Evolutionary conservation across 140 eudicot species (phyloP), one percentile per base, ranked within the genome.

Genomic region (Ambrosia hybrid): DNA sequence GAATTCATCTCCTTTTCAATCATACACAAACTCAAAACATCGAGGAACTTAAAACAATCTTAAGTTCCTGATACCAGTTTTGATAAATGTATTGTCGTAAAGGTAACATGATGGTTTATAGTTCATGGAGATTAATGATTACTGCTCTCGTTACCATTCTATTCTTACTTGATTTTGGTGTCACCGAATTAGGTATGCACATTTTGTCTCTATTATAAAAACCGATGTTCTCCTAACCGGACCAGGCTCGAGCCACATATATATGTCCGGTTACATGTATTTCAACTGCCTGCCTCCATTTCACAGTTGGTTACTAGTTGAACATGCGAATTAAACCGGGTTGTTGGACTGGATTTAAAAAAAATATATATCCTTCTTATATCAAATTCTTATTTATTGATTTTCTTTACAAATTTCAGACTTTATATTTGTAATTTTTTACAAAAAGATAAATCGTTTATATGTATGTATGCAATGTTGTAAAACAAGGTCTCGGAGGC

Each of bases 111-210:
- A 73, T 63, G 83, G 81, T 55, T 57, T 33, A 38, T 34, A 57
- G 58, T n/a, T 74, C 79, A 48, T 73, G 70, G 64, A 66, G 68
- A 71, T 21, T 21, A 21, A 45, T 71, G 65, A 45, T 80, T 36
- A 21, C 30, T 10, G 46, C 60, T 62, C 55, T 80, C 11, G 33
- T 72, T 51, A 43, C 46, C n/a, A 8, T 75, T 51, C 17, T 71
- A 64, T 71, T 71, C 70, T 83, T 85, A 36, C 67, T 57, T 62
- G 85, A 80, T 16, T 13, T 76, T 21, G 80, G 69, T 41, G 75
- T 65, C 26, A 77, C 91, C 12, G 73, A 77, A 52, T 65, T 38
- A 66, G 83, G 85, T 82, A 73, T 36, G 64, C 11, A 62, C 38
- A 62, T 67, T 46, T 48, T 72, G 37, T 60, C 65, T 52, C 4